These are phyloP conservation scores for Blastobotrys serpentis DNA, from an alignment of 1,139 yeast genomes.

Conservation along the genomic window DNA sequence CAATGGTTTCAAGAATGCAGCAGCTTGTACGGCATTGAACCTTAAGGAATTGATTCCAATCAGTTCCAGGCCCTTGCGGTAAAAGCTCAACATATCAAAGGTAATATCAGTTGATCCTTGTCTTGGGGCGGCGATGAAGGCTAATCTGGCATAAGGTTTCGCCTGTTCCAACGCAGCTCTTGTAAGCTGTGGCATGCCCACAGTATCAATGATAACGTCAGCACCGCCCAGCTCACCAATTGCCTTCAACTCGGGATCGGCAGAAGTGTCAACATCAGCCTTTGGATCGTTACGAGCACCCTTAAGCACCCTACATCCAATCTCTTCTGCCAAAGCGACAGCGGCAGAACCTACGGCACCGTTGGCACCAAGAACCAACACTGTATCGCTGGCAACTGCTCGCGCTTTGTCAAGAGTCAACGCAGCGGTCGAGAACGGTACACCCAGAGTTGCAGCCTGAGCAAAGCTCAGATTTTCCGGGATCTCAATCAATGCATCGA, in stretches of 20 bases:
- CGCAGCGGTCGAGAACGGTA: slow-evolving; percentile 9
- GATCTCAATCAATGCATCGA: slow-evolving; percentile 2
- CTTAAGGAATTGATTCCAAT: slow-evolving; percentile 5
- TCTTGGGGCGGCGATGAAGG: not conserved
- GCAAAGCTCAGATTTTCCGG: slow-evolving; percentile 5
- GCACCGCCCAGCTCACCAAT: slow-evolving; percentile 2
- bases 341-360: slow-evolving; percentile 14
- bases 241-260: slow-evolving; percentile 5
- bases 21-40: not conserved
- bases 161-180: slow-evolving; percentile 31
- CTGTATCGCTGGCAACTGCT: not conserved
- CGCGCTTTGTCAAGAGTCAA: not conserved
- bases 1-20: not conserved
- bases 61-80: slow-evolving; percentile 1
- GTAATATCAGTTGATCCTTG: slow-evolving; percentile 1
- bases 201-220: slow-evolving; percentile 5
- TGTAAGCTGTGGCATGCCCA: slow-evolving; percentile 7
- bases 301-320: slow-evolving; percentile 5
- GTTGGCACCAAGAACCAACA: slow-evolving; percentile 10
- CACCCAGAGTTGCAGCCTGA: slow-evolving; percentile 11
- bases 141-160: slow-evolving; percentile 44
- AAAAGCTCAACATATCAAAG: slow-evolving; percentile 5
- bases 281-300: slow-evolving; percentile 4
- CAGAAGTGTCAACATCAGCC: slow-evolving; percentile 3
- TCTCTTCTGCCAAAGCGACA: slow-evolving; percentile 1